Evolutionary conservation across 495 filamentous ascomycete species (phyloP), one percentile per base, ranked within the genome.

Genomic region (Penicillium angulare): DNA sequence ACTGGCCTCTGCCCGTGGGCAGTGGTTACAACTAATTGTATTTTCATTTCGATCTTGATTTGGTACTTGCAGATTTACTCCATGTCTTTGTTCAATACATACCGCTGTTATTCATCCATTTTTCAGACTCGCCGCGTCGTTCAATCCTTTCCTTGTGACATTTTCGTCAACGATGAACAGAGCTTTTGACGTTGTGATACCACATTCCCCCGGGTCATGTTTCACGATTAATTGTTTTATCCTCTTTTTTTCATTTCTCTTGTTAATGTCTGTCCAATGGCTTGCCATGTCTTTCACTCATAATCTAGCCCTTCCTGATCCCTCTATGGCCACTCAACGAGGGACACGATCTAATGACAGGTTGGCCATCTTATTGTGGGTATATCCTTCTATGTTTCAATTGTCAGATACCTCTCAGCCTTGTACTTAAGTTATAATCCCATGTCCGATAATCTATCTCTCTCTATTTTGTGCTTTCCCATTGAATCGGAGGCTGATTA

Each of bases 1-100:
- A 97, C 73, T 99, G 93, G 93, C 90, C 93, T 1, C 80, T 86
- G 77, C 82, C 85, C 9, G 71, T 76, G 10, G 67, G 66, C 17
- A 60, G 63, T 29, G 68, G 66, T 23, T 80, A 83, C 56, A 71
- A 71, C 49, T 80, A 64, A 75, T 60, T 31, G 46, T 31, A 52
- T 34, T n/a, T 34, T 38, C 41, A 43, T 43, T 26, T 31, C 23
- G 44, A 34, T 34, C 9, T 57, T 20, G 36, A 24, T 31, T 39
- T 52, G 31, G 42, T 42, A 31, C 40, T 26, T 52, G 57, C 46
- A 21, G 26, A 48, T 54, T 42, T 55, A 42, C 32, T 46, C 43
- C 43, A n/a, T 48, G 38, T 57, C 51, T 52, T 38, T 52, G 39
- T 53, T 43, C 46, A 29, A 59, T 55, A 56, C 60, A 64, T 61